Evolutionary conservation across 257 asterid genomes (phyloP).

Genomic region (Leonotis leonurus): DNA sequence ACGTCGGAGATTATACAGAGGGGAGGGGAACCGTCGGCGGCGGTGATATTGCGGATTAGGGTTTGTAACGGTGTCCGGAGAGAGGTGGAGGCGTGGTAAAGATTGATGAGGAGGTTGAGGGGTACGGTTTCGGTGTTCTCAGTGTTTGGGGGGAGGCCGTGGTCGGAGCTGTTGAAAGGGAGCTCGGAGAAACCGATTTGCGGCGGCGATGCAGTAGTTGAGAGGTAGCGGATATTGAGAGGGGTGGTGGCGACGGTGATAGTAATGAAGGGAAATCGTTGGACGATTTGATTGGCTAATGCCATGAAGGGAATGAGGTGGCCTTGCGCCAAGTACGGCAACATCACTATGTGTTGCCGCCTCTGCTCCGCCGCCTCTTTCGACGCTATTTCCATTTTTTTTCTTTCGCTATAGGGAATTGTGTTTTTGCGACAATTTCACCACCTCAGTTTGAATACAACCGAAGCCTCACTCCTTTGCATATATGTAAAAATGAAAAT

Average conservation of each 20-base stretch:
- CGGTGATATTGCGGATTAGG: constrained; percentile 28
- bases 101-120: constrained; percentile 29
- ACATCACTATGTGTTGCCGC: constrained; percentile 56
- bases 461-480: no score
- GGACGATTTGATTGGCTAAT: constrained; percentile 37
- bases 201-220: constrained; percentile 18
- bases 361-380: constrained; percentile 4
- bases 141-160: constrained; percentile 61
- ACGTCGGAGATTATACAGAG: constrained; percentile 78
- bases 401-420: no score
- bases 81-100: constrained; percentile 40
- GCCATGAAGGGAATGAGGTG: constrained; percentile 63
- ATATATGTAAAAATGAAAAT: no score
- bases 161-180: constrained; percentile 41
- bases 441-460: no score
- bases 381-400: no score
- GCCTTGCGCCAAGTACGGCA: constrained; percentile 65
- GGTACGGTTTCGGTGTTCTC: constrained; percentile 75
- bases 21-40: constrained; percentile 44
- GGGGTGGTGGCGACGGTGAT: constrained; percentile 63
- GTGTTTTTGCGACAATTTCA: background rate
- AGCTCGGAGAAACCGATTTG: constrained; percentile 40
- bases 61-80: constrained; percentile 33
- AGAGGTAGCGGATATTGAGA: constrained; percentile 47
- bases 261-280: constrained; percentile 25